phyloP scores from a whole-genome alignment of 202 grass and related monocot genomes.

The Panicum virgatum region DNA sequence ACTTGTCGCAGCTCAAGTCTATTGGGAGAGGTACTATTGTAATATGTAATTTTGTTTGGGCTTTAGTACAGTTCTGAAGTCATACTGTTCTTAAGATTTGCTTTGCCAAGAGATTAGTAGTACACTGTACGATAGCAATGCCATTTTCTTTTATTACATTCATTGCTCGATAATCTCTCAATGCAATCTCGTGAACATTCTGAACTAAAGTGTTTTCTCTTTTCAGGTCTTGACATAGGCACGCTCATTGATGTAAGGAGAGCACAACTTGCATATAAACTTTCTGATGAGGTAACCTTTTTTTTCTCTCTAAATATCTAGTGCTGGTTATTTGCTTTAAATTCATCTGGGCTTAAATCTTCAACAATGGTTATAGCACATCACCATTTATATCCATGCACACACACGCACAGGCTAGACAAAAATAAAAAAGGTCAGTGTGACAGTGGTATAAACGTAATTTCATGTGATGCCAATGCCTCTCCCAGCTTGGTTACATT shows the following conservation, averaged over 20 bases:
- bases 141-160: constrained; percentile 31
- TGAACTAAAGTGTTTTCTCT: constrained; percentile 35
- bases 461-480: too few relatives aligned
- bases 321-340: constrained; percentile 9
- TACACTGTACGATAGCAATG: constrained; percentile 9
- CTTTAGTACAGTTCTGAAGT: constrained; percentile 23
- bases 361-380: constrained; percentile 13
- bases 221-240: constrained; percentile 67
- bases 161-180: constrained; percentile 6
- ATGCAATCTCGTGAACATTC: constrained; percentile 37
- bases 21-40: constrained; percentile 72
- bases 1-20: constrained; percentile 65
- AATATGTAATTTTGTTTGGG: constrained; percentile 35
- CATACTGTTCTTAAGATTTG: constrained; percentile 29
- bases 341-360: constrained; percentile 15
- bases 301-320: neutral
- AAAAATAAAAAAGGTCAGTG: neutral
- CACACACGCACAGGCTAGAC: neutral
- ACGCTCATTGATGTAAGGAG: constrained; percentile 80
- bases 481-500: too few relatives aligned
- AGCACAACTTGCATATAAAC: constrained; percentile 76
- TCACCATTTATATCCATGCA: constrained; percentile 18
- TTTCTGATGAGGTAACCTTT: constrained; percentile 87
- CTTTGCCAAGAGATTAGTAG: constrained; percentile 37
- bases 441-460: too few relatives aligned